Evolutionary conservation across 176 grass and related monocot genomes (phyloP).

Genomic region (Elymus sibiricus): DNA sequence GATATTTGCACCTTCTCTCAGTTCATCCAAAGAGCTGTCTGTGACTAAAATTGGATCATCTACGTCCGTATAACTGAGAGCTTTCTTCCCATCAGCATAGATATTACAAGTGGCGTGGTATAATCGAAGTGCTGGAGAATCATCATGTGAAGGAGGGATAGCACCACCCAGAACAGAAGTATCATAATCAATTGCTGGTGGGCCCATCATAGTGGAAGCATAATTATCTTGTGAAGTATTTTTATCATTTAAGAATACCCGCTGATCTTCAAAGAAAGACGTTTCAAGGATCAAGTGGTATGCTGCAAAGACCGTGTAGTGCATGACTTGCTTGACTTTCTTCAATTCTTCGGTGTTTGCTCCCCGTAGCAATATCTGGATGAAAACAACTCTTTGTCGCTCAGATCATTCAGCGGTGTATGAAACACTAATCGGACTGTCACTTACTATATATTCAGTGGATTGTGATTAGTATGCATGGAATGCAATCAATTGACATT

Average conservation of each 20-base stretch:
- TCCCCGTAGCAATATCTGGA: slow-evolving; percentile 82
- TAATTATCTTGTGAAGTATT: slow-evolving; percentile 32
- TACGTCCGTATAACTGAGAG: slow-evolving; percentile 30
- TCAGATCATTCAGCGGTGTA: slow-evolving; percentile 12
- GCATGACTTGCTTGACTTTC: slow-evolving; percentile 79
- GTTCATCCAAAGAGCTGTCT: slow-evolving; percentile 31
- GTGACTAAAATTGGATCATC: slow-evolving; percentile 20
- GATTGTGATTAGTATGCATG: background rate
- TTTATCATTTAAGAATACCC: slow-evolving; percentile 55
- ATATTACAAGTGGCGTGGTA: slow-evolving; percentile 50
- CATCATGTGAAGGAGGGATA: slow-evolving; percentile 36
- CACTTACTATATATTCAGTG: background rate
- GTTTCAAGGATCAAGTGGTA: slow-evolving; percentile 91
- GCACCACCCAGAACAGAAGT: slow-evolving; percentile 21
- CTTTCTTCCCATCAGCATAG: slow-evolving; percentile 39
- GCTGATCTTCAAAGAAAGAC: slow-evolving; percentile 85
- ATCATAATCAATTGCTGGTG: slow-evolving; percentile 20
- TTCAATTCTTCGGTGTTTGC: slow-evolving; percentile 70
- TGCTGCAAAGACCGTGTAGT: slow-evolving; percentile 79
- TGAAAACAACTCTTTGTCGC: slow-evolving; percentile 23
- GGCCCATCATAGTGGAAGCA: slow-evolving; percentile 14
- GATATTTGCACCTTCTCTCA: slow-evolving; percentile 12
- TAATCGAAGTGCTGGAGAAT: slow-evolving; percentile 60
- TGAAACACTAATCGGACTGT: slow-evolving; percentile 1
- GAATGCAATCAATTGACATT: background rate